These are phyloP conservation scores for Fusarium torreyae DNA, from an alignment of 2,329 filamentous ascomycete species.

Conservation along the genomic window DNA sequence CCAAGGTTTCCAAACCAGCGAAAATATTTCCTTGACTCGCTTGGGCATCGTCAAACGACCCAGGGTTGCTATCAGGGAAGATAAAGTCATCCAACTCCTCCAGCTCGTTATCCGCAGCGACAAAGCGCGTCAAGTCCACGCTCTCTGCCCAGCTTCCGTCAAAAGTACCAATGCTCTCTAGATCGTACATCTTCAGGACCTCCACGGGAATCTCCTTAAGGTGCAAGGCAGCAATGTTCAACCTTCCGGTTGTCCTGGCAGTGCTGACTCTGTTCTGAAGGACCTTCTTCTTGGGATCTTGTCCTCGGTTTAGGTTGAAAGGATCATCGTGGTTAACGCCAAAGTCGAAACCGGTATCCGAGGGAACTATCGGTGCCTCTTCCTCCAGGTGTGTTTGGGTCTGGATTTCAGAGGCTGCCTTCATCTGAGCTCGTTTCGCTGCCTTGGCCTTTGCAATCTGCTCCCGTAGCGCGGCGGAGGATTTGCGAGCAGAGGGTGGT, in stretches of 20 bases:
- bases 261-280: constrained; percentile 80
- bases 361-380: constrained; percentile 60
- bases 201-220: constrained; percentile 85
- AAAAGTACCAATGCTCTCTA: constrained; percentile 74
- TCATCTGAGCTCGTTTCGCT: constrained; percentile 73
- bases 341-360: constrained; percentile 64
- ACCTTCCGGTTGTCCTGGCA: constrained; percentile 82
- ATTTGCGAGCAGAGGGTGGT: constrained; percentile 66
- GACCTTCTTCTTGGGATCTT: constrained; percentile 74
- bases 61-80: constrained; percentile 80
- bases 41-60: constrained; percentile 74
- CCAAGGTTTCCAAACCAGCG: constrained; percentile 82
- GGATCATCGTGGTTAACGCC: constrained; percentile 72
- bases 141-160: constrained; percentile 89
- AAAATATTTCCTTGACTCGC: constrained; percentile 82
- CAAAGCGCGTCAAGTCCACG: constrained; percentile 86
- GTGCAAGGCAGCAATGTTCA: constrained; percentile 90
- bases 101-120: constrained; percentile 92
- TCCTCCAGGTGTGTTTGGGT: constrained; percentile 16
- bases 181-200: constrained; percentile 91
- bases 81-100: constrained; percentile 79
- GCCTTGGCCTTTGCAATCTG: constrained; percentile 95
- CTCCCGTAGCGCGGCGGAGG: constrained; percentile 85
- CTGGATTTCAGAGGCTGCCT: constrained; percentile 50
- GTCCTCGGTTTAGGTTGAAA: constrained; percentile 76